Evolutionary conservation across 108 stramenopile genomes (phyloP).

Genomic region (Tribonema minus): DNA sequence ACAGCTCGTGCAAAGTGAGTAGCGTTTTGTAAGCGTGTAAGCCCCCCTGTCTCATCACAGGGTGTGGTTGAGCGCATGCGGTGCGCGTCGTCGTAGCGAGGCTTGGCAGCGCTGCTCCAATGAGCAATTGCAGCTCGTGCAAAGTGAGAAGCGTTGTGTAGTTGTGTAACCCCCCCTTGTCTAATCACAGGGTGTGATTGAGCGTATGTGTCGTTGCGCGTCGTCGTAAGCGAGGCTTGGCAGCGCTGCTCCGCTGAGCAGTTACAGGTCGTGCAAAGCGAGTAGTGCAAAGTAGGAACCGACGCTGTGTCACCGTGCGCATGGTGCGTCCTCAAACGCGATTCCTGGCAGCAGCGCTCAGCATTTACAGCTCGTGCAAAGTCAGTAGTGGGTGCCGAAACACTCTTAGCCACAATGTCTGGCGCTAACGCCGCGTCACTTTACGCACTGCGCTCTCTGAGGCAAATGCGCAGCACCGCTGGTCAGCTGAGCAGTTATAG

Average conservation of each 20-base stretch:
- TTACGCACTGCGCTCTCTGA: too few species aligned
- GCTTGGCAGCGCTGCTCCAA: conserved; percentile 20
- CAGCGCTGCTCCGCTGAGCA: conserved; percentile 1
- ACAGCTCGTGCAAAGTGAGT: conserved; percentile 7
- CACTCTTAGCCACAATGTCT: not conserved
- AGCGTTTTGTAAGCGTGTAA: too few species aligned
- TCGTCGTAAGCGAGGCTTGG: conserved; percentile 24
- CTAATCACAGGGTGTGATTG: too few species aligned
- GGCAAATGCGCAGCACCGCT: conserved; percentile 15
- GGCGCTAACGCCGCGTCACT: not conserved
- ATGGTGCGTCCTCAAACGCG: too few species aligned
- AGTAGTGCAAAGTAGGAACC: too few species aligned
- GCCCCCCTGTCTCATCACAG: too few species aligned
- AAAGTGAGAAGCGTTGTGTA: conserved; percentile 2
- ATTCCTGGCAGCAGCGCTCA: too few species aligned
- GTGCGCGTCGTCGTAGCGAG: conserved; percentile 17
- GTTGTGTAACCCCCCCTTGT: not conserved
- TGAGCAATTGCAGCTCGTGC: conserved; percentile 22
- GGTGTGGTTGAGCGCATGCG: conserved; percentile 6
- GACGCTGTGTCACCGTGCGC: too few species aligned
- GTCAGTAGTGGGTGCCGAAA: not conserved
- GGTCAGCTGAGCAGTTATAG: too few species aligned
- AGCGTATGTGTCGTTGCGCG: too few species aligned
- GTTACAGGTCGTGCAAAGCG: too few species aligned
- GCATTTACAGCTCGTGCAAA: conserved; percentile 30